These are phyloP conservation scores for Ustilago hordei DNA, from an alignment of 1,284 basidiomycete genomes.

Conservation along the genomic window DNA sequence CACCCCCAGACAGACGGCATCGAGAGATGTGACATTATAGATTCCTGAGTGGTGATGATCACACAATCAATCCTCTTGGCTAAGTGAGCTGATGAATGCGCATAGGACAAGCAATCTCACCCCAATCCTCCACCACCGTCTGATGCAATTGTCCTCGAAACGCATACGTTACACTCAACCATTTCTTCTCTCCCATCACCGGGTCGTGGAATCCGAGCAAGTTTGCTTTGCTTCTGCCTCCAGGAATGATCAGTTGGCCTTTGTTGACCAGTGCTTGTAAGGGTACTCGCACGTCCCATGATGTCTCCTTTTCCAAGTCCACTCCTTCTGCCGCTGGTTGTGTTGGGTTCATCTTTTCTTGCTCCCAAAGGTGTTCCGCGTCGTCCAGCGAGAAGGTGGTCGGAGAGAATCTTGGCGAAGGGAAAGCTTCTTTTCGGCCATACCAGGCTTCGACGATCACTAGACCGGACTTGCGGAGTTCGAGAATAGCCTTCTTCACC, in stretches of 20 bases:
- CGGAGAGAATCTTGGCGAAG: not conserved
- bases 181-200: conserved; percentile 77
- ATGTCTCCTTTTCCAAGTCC: conserved; percentile 67
- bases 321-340: not conserved
- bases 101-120: conserved; percentile 80
- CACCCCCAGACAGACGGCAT: not conserved
- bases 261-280: conserved; percentile 84
- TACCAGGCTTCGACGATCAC: conserved; percentile 81
- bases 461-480: conserved; percentile 73
- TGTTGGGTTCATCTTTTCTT: not conserved
- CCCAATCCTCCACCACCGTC: conserved; percentile 79
- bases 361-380: conserved; percentile 12
- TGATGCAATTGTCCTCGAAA: conserved; percentile 82
- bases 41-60: not conserved
- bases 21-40: too few species aligned
- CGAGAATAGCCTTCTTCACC: conserved; percentile 69
- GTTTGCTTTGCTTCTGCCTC: conserved; percentile 76
- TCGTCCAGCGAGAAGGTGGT: not conserved
- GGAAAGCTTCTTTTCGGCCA: conserved; percentile 48
- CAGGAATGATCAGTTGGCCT: conserved; percentile 83
- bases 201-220: conserved; percentile 83
- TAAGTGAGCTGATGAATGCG: conserved; percentile 42
- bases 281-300: conserved; percentile 81
- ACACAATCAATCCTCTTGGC: not conserved
- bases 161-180: conserved; percentile 78